Evolutionary conservation across 2,329 filamentous ascomycete species (phyloP).

Genomic region (Fusarium penzigii): DNA sequence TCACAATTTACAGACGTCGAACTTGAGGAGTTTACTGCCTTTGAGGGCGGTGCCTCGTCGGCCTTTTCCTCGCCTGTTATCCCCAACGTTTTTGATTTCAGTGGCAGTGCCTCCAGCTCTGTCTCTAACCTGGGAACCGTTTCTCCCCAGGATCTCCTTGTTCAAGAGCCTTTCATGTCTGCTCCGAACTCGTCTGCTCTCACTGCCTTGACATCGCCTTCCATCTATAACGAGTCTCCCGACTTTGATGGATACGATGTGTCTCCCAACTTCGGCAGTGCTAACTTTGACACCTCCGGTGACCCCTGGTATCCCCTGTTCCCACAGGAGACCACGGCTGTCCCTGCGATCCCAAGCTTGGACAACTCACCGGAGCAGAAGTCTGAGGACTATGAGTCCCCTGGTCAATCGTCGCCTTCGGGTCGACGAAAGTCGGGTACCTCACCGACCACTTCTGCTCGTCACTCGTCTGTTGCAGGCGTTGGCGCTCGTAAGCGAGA

Average conservation of each 20-base stretch:
- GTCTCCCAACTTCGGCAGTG: conserved; percentile 71
- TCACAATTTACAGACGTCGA: conserved; percentile 54
- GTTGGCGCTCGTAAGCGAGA: conserved; percentile 74
- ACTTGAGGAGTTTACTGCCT: conserved; percentile 59
- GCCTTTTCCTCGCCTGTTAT: conserved; percentile 57
- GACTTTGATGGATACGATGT: conserved; percentile 74
- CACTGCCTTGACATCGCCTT: conserved; percentile 83
- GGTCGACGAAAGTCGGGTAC: conserved; percentile 49
- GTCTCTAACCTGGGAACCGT: conserved; percentile 67
- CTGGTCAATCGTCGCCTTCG: conserved; percentile 39
- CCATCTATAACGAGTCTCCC: conserved; percentile 75
- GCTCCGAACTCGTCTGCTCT: conserved; percentile 80
- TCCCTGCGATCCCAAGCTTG: conserved; percentile 29
- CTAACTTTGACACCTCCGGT: conserved; percentile 54
- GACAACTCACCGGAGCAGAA: conserved; percentile 46
- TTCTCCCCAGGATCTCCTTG: conserved; percentile 78
- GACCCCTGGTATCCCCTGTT: conserved; percentile 75
- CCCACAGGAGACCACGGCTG: conserved; percentile 47
- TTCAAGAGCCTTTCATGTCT: conserved; percentile 70
- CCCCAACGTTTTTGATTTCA: conserved; percentile 52
- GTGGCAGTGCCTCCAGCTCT: conserved; percentile 48
- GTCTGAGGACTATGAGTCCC: conserved; percentile 51
- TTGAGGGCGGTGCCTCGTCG: conserved; percentile 53
- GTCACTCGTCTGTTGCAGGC: conserved; percentile 70
- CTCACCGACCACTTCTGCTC: conserved; percentile 46